Conservation (phyloP, 257 asterid genomes). For the Solanum piurae region DNA sequence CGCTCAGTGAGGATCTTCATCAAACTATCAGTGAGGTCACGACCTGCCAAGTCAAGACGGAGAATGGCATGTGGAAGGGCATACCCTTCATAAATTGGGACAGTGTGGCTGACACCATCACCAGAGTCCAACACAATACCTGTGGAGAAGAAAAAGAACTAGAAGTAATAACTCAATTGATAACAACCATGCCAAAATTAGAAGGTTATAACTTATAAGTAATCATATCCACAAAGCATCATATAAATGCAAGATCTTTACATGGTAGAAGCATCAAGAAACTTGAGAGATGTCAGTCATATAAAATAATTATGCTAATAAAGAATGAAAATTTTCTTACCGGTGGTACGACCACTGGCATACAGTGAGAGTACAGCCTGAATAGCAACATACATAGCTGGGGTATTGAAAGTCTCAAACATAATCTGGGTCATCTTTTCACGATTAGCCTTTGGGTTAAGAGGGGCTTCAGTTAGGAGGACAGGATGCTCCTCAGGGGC, state of each 20-base stretch:
- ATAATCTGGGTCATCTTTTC: constrained; percentile 93
- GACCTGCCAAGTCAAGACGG: constrained; percentile 38
- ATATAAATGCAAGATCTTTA: not conserved
- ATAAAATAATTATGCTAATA: not conserved
- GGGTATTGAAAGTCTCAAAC: constrained; percentile 92
- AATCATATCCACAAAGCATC: not conserved
- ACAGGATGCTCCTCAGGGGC: constrained; percentile 95
- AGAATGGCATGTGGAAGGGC: constrained; percentile 37
- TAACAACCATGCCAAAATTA: not conserved
- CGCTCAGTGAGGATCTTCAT: constrained; percentile 36
- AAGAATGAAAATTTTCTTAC: constrained; percentile 24
- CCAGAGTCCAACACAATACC: constrained; percentile 42
- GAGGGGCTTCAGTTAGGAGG: constrained; percentile 86
- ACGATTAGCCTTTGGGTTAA: constrained; percentile 89
- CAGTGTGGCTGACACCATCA: constrained; percentile 40
- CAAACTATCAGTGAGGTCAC: constrained; percentile 31
- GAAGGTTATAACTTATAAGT: not conserved
- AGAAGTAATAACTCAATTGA: not conserved
- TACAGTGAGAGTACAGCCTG: constrained; percentile 92
- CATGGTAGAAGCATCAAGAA: not conserved
- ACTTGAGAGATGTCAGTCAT: not conserved
- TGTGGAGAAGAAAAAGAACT: not conserved
- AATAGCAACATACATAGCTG: constrained; percentile 93
- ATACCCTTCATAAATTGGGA: constrained; percentile 39
- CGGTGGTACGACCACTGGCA: constrained; percentile 95